Conservation (phyloP, 2,329 filamentous ascomycete genomes). For the Drechmeria coniospora region DNA sequence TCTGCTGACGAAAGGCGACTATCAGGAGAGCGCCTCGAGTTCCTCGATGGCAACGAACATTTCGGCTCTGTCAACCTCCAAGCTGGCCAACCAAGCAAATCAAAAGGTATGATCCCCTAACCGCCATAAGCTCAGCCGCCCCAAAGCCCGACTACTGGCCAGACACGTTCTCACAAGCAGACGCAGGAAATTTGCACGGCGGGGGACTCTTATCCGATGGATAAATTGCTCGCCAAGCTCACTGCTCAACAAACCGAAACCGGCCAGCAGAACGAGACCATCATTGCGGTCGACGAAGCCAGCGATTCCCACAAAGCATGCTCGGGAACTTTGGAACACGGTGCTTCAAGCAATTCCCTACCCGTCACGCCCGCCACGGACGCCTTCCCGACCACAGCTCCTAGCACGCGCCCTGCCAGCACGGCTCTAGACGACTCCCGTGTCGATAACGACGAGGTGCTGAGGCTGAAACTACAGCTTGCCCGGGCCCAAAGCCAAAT, state of each 20-base stretch:
- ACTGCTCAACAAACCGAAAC: conserved; percentile 53
- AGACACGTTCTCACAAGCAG: too few species aligned
- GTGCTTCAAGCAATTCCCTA: conserved; percentile 40
- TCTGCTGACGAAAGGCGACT: too few species aligned
- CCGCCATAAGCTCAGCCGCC: conserved; percentile 1
- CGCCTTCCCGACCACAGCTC: conserved; percentile 29
- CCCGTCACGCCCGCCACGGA: conserved; percentile 49
- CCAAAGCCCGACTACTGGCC: too few species aligned
- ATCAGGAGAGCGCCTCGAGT: conserved; percentile 9
- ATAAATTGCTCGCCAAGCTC: conserved; percentile 58
- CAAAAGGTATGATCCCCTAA: conserved; percentile 29
- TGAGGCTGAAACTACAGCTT: conserved; percentile 55
- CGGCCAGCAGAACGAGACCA: conserved; percentile 40
- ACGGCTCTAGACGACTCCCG: conserved; percentile 27
- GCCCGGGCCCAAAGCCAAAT: conserved; percentile 57
- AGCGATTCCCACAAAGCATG: conserved; percentile 9
- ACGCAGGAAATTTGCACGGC: too few species aligned
- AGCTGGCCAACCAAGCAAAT: conserved; percentile 37
- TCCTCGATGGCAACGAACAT: conserved; percentile 25
- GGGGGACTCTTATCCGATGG: conserved; percentile 44
- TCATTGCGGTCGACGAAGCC: conserved; percentile 27
- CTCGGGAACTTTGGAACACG: conserved; percentile 26
- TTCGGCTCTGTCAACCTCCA: conserved; percentile 33
- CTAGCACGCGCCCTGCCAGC: conserved; percentile 38
- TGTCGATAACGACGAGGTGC: conserved; percentile 39